Evolutionary conservation across 1,284 basidiomycete genomes (phyloP).

Genomic region (Xanthoconium separans): DNA sequence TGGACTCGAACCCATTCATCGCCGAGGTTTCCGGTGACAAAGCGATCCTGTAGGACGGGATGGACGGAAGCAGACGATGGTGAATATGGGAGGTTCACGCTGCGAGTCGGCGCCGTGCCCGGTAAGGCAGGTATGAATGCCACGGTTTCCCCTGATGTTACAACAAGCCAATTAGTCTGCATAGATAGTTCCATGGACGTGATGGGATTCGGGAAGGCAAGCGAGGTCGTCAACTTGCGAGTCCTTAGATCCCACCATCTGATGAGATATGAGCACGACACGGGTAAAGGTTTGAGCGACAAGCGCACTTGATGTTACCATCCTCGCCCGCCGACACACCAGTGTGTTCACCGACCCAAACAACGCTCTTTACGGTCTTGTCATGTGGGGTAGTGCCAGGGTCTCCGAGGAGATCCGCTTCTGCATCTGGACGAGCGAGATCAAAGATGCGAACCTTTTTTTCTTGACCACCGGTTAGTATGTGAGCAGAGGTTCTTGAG

Average conservation of each 20-base stretch:
- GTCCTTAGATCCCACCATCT: slow-evolving; percentile 98
- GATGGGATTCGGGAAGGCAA: slow-evolving; percentile 80
- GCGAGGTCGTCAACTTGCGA: slow-evolving; percentile 64
- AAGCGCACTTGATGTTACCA: slow-evolving; percentile 78
- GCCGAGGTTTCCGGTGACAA: slow-evolving; percentile 86
- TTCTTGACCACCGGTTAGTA: slow-evolving; percentile 95
- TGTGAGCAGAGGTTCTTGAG: slow-evolving; percentile 61
- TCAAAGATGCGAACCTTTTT: slow-evolving; percentile 98
- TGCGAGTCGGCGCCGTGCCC: slow-evolving; percentile 56
- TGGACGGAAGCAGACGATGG: slow-evolving; percentile 93
- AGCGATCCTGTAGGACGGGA: slow-evolving; percentile 84
- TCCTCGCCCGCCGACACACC: slow-evolving; percentile 93
- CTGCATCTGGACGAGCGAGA: slow-evolving; percentile 79
- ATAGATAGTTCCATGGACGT: slow-evolving; percentile 92
- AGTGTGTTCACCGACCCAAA: slow-evolving; percentile 87
- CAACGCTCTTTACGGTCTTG: slow-evolving; percentile 87
- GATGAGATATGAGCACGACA: slow-evolving; percentile 10
- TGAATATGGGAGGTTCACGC: slow-evolving; percentile 73
- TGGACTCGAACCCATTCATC: slow-evolving; percentile 99
- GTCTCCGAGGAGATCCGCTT: slow-evolving; percentile 77
- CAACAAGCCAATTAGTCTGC: slow-evolving; percentile 82
- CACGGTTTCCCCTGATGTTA: slow-evolving; percentile 91
- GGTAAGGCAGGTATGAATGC: slow-evolving; percentile 79
- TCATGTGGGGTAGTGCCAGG: slow-evolving; percentile 70
- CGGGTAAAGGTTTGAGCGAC: not conserved